Evolutionary conservation across 1,284 basidiomycete species (phyloP), one percentile per base, ranked within the genome.

Genomic region (Ustilago trichophora): DNA sequence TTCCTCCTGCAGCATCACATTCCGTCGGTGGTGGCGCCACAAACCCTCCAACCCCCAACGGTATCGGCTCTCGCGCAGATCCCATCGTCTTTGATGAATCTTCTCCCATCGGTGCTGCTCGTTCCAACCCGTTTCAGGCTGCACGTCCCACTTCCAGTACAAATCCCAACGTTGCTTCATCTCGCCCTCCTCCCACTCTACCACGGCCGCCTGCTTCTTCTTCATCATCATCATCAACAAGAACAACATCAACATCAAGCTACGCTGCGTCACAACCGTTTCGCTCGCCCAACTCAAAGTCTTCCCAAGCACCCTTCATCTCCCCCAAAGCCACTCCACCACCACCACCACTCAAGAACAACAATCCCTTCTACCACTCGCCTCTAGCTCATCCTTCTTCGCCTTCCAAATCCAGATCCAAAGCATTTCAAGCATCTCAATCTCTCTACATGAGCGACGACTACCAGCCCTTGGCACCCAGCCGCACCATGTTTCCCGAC

Each of bases 1-100:
- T 54, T 11, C 16, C 40, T n/a, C n/a, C n/a, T n/a, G 12, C 18
- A 29, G 22, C 38, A 18, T 13, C 45, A 26, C 44, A 36, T 15
- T 31, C 41, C 5, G 18, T 1, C 25, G 31, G n/a, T n/a, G n/a
- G n/a, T n/a, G n/a, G n/a, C n/a, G n/a, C 8, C 32, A 13, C 27
- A 13, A 7, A 8, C 13, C 27, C 27, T 13, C 27, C 48, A 15
- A 36, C 6, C 21, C 24, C 9, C n/a, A 37, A 0, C 41, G 16
- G 45, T 12, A 44, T 38, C 4, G 63, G 63, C 13, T 56, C 58
- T 3, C 53, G 65, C 15, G 10, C 44, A 10, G 50, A 63, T 51
- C 65, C 65, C 3, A 68, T 68, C 42, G 54, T 68, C 18, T 68
- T 68, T 47, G 65, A 50, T 4, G 54, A 68, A 35, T 19, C 64